Evolutionary conservation across 73 alveolate genomes (phyloP), one percentile per base, ranked within the genome.

Genomic region (Paraurostyla sp.): DNA sequence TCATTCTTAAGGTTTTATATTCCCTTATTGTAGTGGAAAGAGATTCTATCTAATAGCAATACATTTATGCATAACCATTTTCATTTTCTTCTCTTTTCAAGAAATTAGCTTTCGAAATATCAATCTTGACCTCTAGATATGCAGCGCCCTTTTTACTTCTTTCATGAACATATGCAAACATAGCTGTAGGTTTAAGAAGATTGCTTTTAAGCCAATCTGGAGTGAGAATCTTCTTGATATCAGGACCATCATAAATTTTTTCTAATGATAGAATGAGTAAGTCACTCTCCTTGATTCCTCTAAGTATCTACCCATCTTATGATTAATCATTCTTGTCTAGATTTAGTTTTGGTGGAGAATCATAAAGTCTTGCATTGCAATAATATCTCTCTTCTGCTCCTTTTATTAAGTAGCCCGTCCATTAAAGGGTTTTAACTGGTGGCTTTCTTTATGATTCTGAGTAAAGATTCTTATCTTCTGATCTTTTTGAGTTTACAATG

Each of bases 1-100:
- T 65, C 75, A 73, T 71, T 36, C 81, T 42, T 0, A 89, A 76
- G 6, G 91, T 73, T 38, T 49, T 80, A 50, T 80, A 89, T 42
- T 89, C 94, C 40, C 91, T 78, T 0, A 75, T 35, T 7, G 88
- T 60, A 0, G 94, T 89, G 0, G 92, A 60, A 0, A 89, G 62
- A 38, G 88, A 78, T 23, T 78, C 89, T 6, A 78, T 7, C 23
- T 51, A 38, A 52, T 78, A 78, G 30, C 76, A 50, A 45, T 15
- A 52, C 45, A 78, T 20, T 54, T 52, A 29, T 1, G 40, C 13
- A 38, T 78, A 78, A 1, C 89, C 78, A 51, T 51, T 22, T 2
- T 73, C 71, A 11, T 42, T 2, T 16, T 73, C 65, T 48, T 43
- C n/a, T 22, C 48, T 73, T 73, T 23, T 73, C 33, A 78, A 23